These are phyloP conservation scores for Massariosphaeria phaeospora DNA, from an alignment of 495 filamentous ascomycete genomes.

Conservation along the genomic window DNA sequence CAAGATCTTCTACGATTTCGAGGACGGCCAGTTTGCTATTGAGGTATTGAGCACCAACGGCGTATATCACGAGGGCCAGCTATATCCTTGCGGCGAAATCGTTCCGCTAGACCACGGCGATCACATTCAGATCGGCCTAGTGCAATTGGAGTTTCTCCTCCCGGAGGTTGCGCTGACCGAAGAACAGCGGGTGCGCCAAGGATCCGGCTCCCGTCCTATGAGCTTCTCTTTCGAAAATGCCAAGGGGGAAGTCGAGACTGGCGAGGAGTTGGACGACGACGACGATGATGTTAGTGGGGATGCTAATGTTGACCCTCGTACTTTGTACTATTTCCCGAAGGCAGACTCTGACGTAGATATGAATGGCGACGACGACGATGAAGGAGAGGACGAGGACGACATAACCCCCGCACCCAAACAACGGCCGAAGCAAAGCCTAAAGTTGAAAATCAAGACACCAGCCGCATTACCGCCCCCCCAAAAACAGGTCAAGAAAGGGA, in stretches of 20 bases:
- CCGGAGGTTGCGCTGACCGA: slow-evolving; percentile 62
- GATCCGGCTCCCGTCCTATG: slow-evolving; percentile 45
- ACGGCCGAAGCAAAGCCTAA: slow-evolving; percentile 18
- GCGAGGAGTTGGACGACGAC: slow-evolving; percentile 43
- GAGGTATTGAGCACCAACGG: slow-evolving; percentile 80
- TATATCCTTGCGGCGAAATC: slow-evolving; percentile 55
- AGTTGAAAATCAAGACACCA: slow-evolving; percentile 21
- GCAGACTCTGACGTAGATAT: slow-evolving; percentile 41
- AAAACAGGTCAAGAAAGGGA: neutral
- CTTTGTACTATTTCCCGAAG: slow-evolving; percentile 7
- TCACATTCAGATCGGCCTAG: slow-evolving; percentile 72
- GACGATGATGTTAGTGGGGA: slow-evolving; percentile 47
- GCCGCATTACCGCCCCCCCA: neutral
- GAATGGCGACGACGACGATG: slow-evolving; percentile 33
- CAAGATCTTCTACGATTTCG: slow-evolving; percentile 74
- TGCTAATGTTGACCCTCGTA: slow-evolving; percentile 29
- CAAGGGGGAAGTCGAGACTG: slow-evolving; percentile 42
- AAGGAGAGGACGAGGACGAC: slow-evolving; percentile 37
- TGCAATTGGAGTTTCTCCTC: slow-evolving; percentile 66
- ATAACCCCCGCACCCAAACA: slow-evolving; percentile 17
- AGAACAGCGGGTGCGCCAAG: slow-evolving; percentile 60
- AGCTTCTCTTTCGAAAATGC: slow-evolving; percentile 63
- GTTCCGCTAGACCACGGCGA: slow-evolving; percentile 67
- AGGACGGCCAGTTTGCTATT: slow-evolving; percentile 69
- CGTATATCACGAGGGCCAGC: slow-evolving; percentile 73